Evolutionary conservation across 768 basidiomycete species (phyloP), one percentile per base, ranked within the genome.

Genomic region (Lentinula lateritia): DNA sequence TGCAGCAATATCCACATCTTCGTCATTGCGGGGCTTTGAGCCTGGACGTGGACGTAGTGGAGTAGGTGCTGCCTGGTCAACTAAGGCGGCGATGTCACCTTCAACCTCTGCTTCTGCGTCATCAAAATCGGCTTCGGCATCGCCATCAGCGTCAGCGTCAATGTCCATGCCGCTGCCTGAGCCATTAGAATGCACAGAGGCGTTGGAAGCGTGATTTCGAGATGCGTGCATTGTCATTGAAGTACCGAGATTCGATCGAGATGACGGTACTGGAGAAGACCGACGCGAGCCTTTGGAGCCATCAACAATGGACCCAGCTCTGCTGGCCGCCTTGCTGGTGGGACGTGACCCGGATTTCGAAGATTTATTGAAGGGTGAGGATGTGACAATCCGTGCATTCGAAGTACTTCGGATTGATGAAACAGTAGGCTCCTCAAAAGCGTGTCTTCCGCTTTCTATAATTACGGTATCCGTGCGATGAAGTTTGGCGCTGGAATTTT

Each of bases 1-100:
- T 62, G 55, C 60, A 65, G 53, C 32, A 50, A 28, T 54, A 62
- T 60, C 59, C 32, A 50, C 50, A 52, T 60, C 59, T 7, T 60
- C 59, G 6, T 60, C 50, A 28, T 46, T n/a, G 16, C 48, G 58
- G 18, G 35, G 42, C 13, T 23, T 46, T 28, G 39, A 35, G 8
- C 38, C 28, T 23, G 18, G 13, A 35, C 34, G 35, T 15, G 56
- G 32, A n/a, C 23, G 32, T 46, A 15, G 32, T 10, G 56, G 45
- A 28, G 45, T 35, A 48, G 32, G 28, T 35, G 45, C 58, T 12
- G 58, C 58, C 41, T 50, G 45, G 35, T 59, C 58, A 3, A 59
- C 58, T 8, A 59, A 45, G 18, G 58, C 58, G 6, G 58, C 58
- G 10, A 59, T 34, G 13, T 59, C 58, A 15, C 58, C 58, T 34